A percentile compares a stretch with the other conserved stretches of the same genome.
These are phyloP conservation scores for Metschnikowia cerradonensis DNA, from an alignment of 805 yeast genomes.

Conservation along the genomic window DNA sequence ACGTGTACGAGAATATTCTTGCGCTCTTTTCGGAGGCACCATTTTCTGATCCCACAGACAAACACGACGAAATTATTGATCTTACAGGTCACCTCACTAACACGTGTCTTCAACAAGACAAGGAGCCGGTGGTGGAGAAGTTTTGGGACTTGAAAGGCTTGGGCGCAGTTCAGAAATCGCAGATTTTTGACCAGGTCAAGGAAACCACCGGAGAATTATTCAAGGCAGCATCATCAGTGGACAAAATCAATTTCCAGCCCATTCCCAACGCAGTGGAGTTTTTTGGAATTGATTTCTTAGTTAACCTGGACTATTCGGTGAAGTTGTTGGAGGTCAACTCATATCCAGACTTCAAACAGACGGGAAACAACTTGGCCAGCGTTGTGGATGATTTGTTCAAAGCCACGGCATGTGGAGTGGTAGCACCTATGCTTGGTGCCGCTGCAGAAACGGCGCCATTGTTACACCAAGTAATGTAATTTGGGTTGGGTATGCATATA, in stretches of 20 bases:
- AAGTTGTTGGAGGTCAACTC: slow-evolving; percentile 81
- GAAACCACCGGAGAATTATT: slow-evolving; percentile 66
- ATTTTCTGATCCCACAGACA: slow-evolving; percentile 34
- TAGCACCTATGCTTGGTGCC: slow-evolving; percentile 20
- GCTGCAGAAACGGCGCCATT: neutral
- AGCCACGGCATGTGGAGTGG: slow-evolving; percentile 45
- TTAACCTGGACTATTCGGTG: slow-evolving; percentile 53
- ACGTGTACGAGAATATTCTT: slow-evolving; percentile 74
- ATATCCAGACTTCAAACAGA: slow-evolving; percentile 95
- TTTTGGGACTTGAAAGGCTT: slow-evolving; percentile 53
- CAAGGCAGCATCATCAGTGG: slow-evolving; percentile 75
- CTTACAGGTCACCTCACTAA: slow-evolving; percentile 85
- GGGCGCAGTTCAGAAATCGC: slow-evolving; percentile 25
- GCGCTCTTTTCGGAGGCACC: slow-evolving; percentile 68
- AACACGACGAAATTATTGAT: slow-evolving; percentile 31
- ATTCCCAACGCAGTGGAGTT: slow-evolving; percentile 77
- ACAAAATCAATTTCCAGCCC: slow-evolving; percentile 81
- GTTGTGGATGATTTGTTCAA: slow-evolving; percentile 66
- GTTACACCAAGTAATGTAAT: slow-evolving; percentile 1
- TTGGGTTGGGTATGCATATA: neutral
- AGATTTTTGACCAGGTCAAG: slow-evolving; percentile 53
- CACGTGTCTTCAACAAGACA: slow-evolving; percentile 77
- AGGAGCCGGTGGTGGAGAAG: slow-evolving; percentile 53
- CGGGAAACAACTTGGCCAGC: slow-evolving; percentile 70
- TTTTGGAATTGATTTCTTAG: slow-evolving; percentile 85